Conservation (phyloP, 169 alveolate species). For the Plasmodium falciparum region DNA sequence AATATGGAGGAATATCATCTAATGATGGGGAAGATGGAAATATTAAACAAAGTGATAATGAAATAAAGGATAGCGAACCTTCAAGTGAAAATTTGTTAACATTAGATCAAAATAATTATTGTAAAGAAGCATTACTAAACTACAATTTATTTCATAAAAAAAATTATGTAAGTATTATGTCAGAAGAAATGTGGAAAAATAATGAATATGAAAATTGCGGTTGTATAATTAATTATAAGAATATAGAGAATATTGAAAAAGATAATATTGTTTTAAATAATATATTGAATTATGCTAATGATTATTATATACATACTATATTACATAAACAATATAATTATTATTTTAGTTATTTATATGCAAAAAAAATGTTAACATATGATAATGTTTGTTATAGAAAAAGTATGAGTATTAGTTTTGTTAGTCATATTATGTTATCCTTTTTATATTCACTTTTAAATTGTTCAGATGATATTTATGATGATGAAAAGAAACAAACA, state of each 20-base stretch:
- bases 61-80: background rate
- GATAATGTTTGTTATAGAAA: constrained; percentile 76
- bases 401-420: constrained; percentile 77
- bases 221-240: constrained; percentile 71
- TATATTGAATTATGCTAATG: constrained; percentile 71
- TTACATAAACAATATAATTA: constrained; percentile 74
- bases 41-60: background rate
- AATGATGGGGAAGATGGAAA: background rate
- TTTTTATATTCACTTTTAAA: constrained; percentile 69
- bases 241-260: constrained; percentile 38
- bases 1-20: background rate
- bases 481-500: constrained; percentile 1
- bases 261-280: constrained; percentile 37
- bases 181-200: constrained; percentile 3
- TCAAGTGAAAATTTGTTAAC: background rate
- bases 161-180: constrained; percentile 12
- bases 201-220: constrained; percentile 75
- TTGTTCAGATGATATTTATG: constrained; percentile 23
- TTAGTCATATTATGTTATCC: constrained; percentile 73
- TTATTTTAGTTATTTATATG: constrained; percentile 73
- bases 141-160: constrained; percentile 46
- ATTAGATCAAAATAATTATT: constrained; percentile 33
- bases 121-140: constrained; percentile 61
- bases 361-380: constrained; percentile 71
- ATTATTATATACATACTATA: constrained; percentile 75